These are phyloP conservation scores for Xanthoconium purpureum DNA, from an alignment of 768 basidiomycete genomes.

Conservation along the genomic window DNA sequence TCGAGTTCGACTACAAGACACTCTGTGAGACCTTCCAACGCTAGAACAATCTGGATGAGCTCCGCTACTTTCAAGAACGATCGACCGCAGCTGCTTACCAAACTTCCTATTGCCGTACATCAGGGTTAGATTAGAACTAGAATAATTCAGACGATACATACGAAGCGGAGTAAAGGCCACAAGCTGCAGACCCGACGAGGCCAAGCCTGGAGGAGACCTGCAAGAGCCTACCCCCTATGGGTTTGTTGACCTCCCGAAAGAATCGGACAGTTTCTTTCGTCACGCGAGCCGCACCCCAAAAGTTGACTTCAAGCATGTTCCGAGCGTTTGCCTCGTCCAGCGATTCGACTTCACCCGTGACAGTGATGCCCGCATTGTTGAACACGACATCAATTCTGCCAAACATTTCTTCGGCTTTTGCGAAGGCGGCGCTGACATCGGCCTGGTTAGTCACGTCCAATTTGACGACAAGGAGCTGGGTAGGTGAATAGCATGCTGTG, in stretches of 20 bases:
- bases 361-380: constrained; percentile 33
- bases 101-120: constrained; percentile 9
- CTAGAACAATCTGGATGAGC: constrained; percentile 3
- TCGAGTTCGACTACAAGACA: not conserved
- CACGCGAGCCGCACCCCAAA: constrained; percentile 17
- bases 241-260: constrained; percentile 36
- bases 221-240: constrained; percentile 37
- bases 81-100: constrained; percentile 1
- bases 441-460: constrained; percentile 31
- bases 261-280: constrained; percentile 29
- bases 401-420: constrained; percentile 23
- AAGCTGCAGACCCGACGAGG: constrained; percentile 14
- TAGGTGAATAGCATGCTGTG: constrained; percentile 15
- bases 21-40: constrained; percentile 17
- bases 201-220: constrained; percentile 38
- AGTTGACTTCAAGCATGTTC: constrained; percentile 33
- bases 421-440: constrained; percentile 30
- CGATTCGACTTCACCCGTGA: constrained; percentile 37
- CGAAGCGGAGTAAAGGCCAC: constrained; percentile 28
- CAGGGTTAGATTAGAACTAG: not conserved
- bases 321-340: constrained; percentile 31
- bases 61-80: not conserved
- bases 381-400: constrained; percentile 38
- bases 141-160: not conserved
- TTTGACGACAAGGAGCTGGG: constrained; percentile 29